These are phyloP conservation scores for Knoxia roxburghii DNA, from an alignment of 257 asterid species.

Conservation along the genomic window DNA sequence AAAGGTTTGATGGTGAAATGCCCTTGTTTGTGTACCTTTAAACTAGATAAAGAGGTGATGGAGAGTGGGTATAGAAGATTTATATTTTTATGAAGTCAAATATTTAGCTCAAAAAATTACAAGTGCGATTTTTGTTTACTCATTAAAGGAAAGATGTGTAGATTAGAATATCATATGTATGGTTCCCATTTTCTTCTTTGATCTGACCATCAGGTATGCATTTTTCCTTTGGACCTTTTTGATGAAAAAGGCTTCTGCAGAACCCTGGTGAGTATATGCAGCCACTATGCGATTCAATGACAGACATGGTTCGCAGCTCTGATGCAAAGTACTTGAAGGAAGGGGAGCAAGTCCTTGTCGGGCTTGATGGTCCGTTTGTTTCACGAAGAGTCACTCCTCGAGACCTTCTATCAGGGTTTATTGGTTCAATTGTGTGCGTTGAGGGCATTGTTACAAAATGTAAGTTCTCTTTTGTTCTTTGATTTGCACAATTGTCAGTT, in stretches of 20 bases:
- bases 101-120: background rate
- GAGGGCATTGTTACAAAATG: conserved; percentile 96
- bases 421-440: conserved; percentile 90
- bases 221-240: background rate
- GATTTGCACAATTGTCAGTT: background rate
- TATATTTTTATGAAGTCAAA: too few relatives aligned
- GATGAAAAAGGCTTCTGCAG: conserved; percentile 56
- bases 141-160: background rate
- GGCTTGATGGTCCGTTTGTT: conserved; percentile 93
- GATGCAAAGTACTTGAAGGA: conserved; percentile 79
- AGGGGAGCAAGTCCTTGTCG: conserved; percentile 86
- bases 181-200: conserved; percentile 7
- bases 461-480: conserved; percentile 17
- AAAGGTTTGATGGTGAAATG: background rate
- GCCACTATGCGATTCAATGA: conserved; percentile 78
- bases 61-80: too few relatives aligned
- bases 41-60: background rate
- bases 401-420: conserved; percentile 85
- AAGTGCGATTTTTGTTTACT: background rate
- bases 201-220: background rate
- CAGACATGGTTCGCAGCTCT: conserved; percentile 58
- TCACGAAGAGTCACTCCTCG: conserved; percentile 92
- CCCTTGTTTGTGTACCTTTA: too few relatives aligned
- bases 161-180: background rate
- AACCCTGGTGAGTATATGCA: conserved; percentile 92